These are phyloP conservation scores for Citrullus mucosospermus DNA, from an alignment of 306 rosid genomes.

Conservation along the genomic window DNA sequence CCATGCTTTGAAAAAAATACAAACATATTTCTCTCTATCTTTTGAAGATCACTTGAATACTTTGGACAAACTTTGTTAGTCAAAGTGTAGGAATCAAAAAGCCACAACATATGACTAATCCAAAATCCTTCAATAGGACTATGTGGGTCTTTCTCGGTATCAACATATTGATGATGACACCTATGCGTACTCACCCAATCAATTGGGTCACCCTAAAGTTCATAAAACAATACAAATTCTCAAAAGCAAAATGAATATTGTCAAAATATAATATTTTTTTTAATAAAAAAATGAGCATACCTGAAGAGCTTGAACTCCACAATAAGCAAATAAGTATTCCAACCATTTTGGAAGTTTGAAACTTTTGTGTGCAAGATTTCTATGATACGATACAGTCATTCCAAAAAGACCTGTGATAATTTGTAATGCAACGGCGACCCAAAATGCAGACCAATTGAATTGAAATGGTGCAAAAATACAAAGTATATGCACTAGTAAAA, in stretches of 20 bases:
- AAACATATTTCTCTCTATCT: not conserved
- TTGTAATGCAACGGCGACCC: conserved; percentile 39
- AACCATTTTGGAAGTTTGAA: conserved; percentile 83
- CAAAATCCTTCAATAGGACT: conserved; percentile 84
- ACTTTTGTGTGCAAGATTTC: conserved; percentile 75
- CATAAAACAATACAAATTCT: not conserved
- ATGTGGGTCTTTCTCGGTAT: conserved; percentile 88
- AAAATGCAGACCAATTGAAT: conserved; percentile 55
- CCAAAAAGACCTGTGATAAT: conserved; percentile 60
- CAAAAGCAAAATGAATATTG: not conserved
- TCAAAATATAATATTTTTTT: not conserved
- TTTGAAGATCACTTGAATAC: not conserved
- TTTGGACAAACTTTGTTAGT: conserved; percentile 34
- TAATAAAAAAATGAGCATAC: conserved; percentile 8
- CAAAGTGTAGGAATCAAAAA: conserved; percentile 54
- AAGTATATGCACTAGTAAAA: conserved; percentile 45
- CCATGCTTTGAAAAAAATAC: conserved; percentile 20
- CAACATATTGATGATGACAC: conserved; percentile 84
- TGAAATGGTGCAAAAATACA: conserved; percentile 63
- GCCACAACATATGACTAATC: conserved; percentile 79
- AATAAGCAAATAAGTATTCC: conserved; percentile 75
- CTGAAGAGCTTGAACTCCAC: conserved; percentile 71
- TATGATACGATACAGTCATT: conserved; percentile 58
- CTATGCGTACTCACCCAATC: conserved; percentile 95
- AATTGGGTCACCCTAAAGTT: conserved; percentile 65